phyloP scores from a whole-genome alignment of 2,329 filamentous ascomycete genomes.

The Pseudogymnoascus sp. region DNA sequence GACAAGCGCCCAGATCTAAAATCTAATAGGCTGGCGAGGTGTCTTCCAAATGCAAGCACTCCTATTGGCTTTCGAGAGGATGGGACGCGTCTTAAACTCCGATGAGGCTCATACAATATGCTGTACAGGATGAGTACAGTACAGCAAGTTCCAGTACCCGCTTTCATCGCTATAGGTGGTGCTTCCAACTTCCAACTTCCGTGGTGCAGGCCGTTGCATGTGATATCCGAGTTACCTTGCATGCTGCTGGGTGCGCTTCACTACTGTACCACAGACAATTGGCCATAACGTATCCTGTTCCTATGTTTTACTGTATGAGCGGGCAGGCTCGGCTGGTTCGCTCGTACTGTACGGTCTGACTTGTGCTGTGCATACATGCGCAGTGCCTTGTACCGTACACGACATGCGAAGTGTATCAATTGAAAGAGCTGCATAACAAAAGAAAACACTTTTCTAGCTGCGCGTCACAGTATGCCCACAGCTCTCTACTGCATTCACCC shows the following conservation, averaged over 20 bases:
- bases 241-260: background rate
- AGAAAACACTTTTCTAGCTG: background rate
- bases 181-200: conserved; percentile 2
- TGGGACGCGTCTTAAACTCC: background rate
- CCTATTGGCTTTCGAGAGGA: background rate
- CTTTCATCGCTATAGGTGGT: background rate
- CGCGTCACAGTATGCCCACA: background rate
- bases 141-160: background rate
- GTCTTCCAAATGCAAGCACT: background rate
- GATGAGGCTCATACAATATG: background rate
- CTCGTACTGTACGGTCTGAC: too few relatives aligned
- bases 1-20: background rate
- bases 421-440: background rate
- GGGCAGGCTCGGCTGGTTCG: background rate
- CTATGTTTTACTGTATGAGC: background rate
- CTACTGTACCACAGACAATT: background rate
- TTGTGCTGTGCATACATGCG: background rate
- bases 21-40: background rate
- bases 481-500: background rate
- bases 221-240: background rate
- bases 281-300: background rate
- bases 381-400: background rate
- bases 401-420: background rate
- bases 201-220: background rate
- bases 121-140: background rate